Percentiles rank a stretch among this genome's conserved stretches.
phyloP scores from a whole-genome alignment of 139 green algal species.

The Klebsormidium nitens region DNA sequence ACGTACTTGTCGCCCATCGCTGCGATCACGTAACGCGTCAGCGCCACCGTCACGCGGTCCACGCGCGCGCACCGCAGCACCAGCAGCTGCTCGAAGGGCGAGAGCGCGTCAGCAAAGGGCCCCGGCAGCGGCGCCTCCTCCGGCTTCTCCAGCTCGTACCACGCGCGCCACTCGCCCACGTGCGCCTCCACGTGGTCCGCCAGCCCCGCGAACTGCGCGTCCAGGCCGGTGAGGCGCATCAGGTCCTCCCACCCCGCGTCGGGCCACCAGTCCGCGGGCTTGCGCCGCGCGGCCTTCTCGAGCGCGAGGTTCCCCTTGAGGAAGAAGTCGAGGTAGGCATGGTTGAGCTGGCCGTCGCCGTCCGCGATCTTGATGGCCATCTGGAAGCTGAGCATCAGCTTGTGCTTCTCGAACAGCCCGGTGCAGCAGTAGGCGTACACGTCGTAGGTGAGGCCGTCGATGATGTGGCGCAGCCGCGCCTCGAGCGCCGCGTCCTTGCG shows the following conservation, averaged over 20 bases:
- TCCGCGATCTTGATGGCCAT: constrained; percentile 76
- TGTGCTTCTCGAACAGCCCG: constrained; percentile 74
- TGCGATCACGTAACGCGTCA: constrained; percentile 64
- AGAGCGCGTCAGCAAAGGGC: constrained; percentile 50
- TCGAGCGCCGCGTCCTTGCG: constrained; percentile 59
- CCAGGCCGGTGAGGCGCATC: constrained; percentile 58
- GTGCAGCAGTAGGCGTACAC: constrained; percentile 78
- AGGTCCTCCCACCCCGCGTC: constrained; percentile 80
- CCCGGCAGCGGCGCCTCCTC: constrained; percentile 56
- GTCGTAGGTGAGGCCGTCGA: constrained; percentile 69
- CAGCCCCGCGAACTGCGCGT: constrained; percentile 45
- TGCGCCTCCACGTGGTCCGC: constrained; percentile 61
- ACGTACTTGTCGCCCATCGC: constrained; percentile 64
- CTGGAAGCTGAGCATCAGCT: constrained; percentile 75
- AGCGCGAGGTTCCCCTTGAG: constrained; percentile 77
- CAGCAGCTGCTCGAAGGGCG: constrained; percentile 70
- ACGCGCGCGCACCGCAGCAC: constrained; percentile 75
- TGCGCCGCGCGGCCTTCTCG: constrained; percentile 53
- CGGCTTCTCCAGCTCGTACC: constrained; percentile 62
- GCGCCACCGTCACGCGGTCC: constrained; percentile 70
- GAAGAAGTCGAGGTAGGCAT: constrained; percentile 77
- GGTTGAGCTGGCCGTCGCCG: constrained; percentile 52
- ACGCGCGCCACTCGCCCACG: constrained; percentile 57
- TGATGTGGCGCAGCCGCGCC: constrained; percentile 62
- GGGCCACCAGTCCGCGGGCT: constrained; percentile 65